phyloP scores from a whole-genome alignment of 257 asterid species.

The Nicotiana benthamiana region DNA sequence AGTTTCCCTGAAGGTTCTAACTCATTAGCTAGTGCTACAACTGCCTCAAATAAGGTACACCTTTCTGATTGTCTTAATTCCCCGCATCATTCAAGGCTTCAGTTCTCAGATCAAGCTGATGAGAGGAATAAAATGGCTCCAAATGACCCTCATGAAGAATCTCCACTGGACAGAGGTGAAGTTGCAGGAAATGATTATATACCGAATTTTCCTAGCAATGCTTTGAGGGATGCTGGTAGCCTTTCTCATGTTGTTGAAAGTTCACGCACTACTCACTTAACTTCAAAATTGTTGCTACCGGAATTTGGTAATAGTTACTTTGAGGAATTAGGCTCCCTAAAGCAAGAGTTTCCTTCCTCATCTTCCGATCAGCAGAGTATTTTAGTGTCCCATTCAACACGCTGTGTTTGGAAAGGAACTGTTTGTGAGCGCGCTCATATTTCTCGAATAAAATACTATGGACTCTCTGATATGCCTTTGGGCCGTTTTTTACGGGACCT shows the following conservation, averaged over 20 bases:
- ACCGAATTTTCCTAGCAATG: background rate
- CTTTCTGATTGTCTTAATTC: background rate
- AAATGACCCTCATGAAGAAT: constrained; percentile 1
- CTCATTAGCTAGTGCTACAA: background rate
- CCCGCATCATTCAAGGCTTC: background rate
- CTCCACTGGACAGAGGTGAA: background rate
- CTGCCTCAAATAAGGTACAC: background rate
- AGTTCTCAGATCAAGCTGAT: constrained; percentile 2
- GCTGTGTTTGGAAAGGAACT: constrained; percentile 93
- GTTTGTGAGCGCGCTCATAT: constrained; percentile 90
- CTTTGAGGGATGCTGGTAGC: constrained; percentile 15
- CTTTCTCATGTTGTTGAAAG: constrained; percentile 16
- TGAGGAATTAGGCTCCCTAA: constrained; percentile 39
- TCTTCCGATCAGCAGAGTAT: constrained; percentile 90
- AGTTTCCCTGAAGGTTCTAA: constrained; percentile 10
- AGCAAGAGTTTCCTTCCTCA: constrained; percentile 79
- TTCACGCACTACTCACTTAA: background rate
- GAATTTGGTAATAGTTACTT: background rate
- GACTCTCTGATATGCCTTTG: constrained; percentile 82
- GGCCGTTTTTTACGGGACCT: constrained; percentile 88
- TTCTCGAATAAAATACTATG: constrained; percentile 81
- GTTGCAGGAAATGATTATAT: background rate
- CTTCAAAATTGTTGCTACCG: background rate
- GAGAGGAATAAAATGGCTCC: background rate
- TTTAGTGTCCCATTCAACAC: constrained; percentile 74